Percentiles rank a stretch among this genome's conserved stretches.
Evolutionary conservation across 352 stramenopile genomes (phyloP).

Genomic region (Peronospora tabacina): DNA sequence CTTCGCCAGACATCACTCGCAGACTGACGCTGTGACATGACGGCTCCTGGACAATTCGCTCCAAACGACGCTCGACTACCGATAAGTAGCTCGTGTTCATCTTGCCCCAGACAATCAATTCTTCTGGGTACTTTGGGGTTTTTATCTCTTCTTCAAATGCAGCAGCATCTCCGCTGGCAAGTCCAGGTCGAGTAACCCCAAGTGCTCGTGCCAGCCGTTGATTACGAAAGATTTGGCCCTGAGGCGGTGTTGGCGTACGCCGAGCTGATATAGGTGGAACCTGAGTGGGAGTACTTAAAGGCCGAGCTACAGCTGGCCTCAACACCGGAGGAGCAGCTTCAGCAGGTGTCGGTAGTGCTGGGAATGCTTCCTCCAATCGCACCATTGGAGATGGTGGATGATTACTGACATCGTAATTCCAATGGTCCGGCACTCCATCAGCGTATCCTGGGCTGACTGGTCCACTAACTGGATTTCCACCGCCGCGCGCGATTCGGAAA

Average conservation of each 20-base stretch:
- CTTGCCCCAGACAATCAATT: conserved; percentile 68
- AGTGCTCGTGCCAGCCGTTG: conserved; percentile 58
- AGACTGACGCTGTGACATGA: conserved; percentile 70
- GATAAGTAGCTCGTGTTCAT: conserved; percentile 58
- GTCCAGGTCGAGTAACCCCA: conserved; percentile 39
- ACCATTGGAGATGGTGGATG: conserved; percentile 17
- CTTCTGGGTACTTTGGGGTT: conserved; percentile 48
- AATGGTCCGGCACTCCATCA: conserved; percentile 48
- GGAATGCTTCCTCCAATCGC: conserved; percentile 54
- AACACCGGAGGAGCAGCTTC: conserved; percentile 31
- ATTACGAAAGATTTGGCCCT: conserved; percentile 55
- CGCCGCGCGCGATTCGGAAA: conserved; percentile 57
- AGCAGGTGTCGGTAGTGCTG: conserved; percentile 42
- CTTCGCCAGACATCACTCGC: conserved; percentile 59
- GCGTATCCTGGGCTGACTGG: conserved; percentile 12
- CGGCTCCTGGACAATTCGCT: conserved; percentile 59
- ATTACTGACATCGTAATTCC: conserved; percentile 42
- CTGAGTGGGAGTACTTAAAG: conserved; percentile 12
- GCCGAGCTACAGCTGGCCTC: conserved; percentile 39
- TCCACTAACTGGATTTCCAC: conserved; percentile 49
- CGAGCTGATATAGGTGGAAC: conserved; percentile 15
- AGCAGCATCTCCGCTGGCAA: conserved; percentile 27
- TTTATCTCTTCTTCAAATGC: conserved; percentile 76
- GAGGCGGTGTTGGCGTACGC: conserved; percentile 26
- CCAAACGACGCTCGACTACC: conserved; percentile 64